These are phyloP conservation scores for Mortierella sp. DNA, from an alignment of 371 early-diverging fungal species.

Conservation along the genomic window DNA sequence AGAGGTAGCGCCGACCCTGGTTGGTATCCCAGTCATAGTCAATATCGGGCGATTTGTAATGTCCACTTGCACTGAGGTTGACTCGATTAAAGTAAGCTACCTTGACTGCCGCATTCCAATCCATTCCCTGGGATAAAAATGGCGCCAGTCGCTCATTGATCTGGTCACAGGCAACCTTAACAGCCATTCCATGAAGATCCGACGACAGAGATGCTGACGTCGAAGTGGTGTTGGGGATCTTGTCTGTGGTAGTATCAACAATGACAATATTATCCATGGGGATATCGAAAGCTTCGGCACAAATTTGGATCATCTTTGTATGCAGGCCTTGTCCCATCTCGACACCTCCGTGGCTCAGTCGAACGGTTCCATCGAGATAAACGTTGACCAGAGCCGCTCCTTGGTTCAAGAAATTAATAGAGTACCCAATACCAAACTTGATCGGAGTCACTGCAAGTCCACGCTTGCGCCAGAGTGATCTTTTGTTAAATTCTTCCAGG, in stretches of 20 bases:
- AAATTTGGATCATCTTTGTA: slow-evolving; percentile 75
- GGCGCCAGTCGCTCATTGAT: slow-evolving; percentile 69
- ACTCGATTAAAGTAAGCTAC: slow-evolving; percentile 72
- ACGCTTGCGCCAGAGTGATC: slow-evolving; percentile 67
- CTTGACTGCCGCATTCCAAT: slow-evolving; percentile 47
- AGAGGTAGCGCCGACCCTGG: slow-evolving; percentile 65
- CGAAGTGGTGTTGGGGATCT: slow-evolving; percentile 71
- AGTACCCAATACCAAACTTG: slow-evolving; percentile 70
- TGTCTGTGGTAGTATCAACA: slow-evolving; percentile 75
- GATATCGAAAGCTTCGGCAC: slow-evolving; percentile 69
- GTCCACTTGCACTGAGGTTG: slow-evolving; percentile 72
- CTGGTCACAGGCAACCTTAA: slow-evolving; percentile 69
- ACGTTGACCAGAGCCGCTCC: slow-evolving; percentile 78
- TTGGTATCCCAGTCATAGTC: slow-evolving; percentile 68
- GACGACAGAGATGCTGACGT: slow-evolving; percentile 75
- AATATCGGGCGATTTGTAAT: slow-evolving; percentile 73
- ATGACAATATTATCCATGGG: slow-evolving; percentile 63
- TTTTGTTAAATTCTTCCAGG: slow-evolving; percentile 65
- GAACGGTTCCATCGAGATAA: slow-evolving; percentile 76
- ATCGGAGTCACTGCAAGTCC: slow-evolving; percentile 74
- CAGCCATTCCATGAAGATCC: slow-evolving; percentile 76
- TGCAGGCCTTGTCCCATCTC: slow-evolving; percentile 85
- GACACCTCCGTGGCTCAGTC: slow-evolving; percentile 75
- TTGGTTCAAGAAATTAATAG: slow-evolving; percentile 69
- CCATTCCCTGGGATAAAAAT: slow-evolving; percentile 57